A percentile compares a stretch with the other conserved stretches of the same genome.
phyloP scores from a whole-genome alignment of 2,329 filamentous ascomycete genomes.

The Botrytis fabae region DNA sequence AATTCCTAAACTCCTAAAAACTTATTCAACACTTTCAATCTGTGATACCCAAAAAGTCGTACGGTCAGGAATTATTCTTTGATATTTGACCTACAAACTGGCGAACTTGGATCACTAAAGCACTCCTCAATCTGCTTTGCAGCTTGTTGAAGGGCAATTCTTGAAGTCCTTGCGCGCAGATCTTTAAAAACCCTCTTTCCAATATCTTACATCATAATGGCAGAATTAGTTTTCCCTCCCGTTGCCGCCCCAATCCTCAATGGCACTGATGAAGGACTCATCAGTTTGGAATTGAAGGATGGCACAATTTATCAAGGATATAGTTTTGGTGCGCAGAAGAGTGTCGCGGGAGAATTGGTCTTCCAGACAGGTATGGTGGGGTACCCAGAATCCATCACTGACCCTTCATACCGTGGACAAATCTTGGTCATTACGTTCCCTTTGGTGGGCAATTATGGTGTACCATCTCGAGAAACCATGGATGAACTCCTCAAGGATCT shows the following conservation, averaged over 20 bases:
- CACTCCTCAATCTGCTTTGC: conserved; percentile 27
- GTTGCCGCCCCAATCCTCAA: conserved; percentile 32
- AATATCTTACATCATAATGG: conserved; percentile 21
- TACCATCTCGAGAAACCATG: conserved; percentile 80
- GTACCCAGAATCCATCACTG: conserved; percentile 90
- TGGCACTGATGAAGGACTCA: conserved; percentile 56
- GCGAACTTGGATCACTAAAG: conserved; percentile 20
- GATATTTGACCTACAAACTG: conserved; percentile 16
- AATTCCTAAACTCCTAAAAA: conserved; percentile 5
- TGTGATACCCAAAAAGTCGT: background rate
- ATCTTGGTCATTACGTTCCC: conserved; percentile 97
- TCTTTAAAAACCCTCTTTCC: background rate
- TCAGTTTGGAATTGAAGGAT: conserved; percentile 91
- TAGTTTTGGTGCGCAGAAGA: conserved; percentile 95
- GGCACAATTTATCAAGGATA: conserved; percentile 88
- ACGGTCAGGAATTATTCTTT: background rate
- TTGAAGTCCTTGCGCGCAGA: conserved; percentile 4
- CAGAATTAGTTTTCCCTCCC: conserved; percentile 31
- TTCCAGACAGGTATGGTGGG: conserved; percentile 99
- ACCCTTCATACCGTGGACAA: conserved; percentile 86
- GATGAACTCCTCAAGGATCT: conserved; percentile 84
- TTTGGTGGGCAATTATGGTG: conserved; percentile 95
- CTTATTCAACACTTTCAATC: conserved; percentile 1
- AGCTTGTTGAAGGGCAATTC: conserved; percentile 27
- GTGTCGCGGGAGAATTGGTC: conserved; percentile 92